These are phyloP conservation scores for Fraxinus anomala DNA, from an alignment of 257 asterid genomes.

Conservation along the genomic window DNA sequence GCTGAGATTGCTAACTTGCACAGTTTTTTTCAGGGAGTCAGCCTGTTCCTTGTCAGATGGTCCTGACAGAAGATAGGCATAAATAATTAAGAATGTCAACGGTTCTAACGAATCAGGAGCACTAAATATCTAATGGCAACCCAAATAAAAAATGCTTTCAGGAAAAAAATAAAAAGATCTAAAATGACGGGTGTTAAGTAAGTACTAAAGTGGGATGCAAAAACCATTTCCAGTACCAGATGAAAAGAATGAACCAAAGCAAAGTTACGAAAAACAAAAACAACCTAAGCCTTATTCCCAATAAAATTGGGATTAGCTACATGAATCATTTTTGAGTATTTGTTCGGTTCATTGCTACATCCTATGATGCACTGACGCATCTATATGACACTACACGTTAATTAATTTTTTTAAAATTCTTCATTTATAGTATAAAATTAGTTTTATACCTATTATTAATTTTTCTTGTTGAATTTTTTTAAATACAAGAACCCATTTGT, in stretches of 20 bases:
- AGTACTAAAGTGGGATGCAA: background rate
- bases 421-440: too few species aligned
- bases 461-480: too few species aligned
- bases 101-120: background rate
- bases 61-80: conserved; percentile 34
- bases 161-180: background rate
- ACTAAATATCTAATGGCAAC: background rate
- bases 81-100: conserved; percentile 21
- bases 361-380: too few species aligned
- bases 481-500: too few species aligned
- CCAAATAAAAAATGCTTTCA: background rate
- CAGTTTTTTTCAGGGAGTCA: conserved; percentile 64
- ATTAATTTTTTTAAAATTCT: too few species aligned
- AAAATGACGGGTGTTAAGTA: background rate
- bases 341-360: background rate
- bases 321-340: background rate
- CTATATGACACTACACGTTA: too few species aligned
- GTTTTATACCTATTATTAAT: too few species aligned
- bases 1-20: conserved; percentile 98
- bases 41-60: conserved; percentile 57
- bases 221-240: background rate
- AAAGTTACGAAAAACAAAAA: background rate
- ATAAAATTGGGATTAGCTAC: background rate
- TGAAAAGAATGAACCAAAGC: background rate
- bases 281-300: background rate